Base-by-base conservation (phyloP, 805 yeast species). In the Blastobotrys attinorum region DNA sequence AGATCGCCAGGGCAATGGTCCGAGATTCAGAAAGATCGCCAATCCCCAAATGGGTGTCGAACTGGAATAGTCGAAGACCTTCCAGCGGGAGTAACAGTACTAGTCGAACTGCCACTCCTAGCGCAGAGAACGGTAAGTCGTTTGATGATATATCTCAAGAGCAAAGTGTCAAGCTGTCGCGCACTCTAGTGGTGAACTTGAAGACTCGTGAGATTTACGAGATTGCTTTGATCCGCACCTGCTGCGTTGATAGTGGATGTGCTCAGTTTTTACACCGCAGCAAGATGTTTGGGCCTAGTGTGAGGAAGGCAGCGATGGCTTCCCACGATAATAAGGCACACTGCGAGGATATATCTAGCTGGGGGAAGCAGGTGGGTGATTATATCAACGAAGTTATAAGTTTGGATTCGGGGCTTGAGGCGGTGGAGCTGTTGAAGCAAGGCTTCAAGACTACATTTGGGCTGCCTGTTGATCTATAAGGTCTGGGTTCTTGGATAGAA, bases 1-100 rank as follows among this genome's bases (percentile, higher is more conserved):
- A 44, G 25, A 48, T 55, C 43, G 44, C 45, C n/a, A 23, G 43
- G 8, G 45, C 55, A 16, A 52, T 55, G 57, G 31, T 42, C 17
- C 31, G 49, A 3, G 57, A 54, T 25, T 53, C 44, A 13, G 47
- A 47, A 10, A n/a, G 34, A 22, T 29, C 17, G 20, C 32, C 50
- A n/a, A 13, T 13, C 5, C 32, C 36, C 21, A 17, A 32, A 13
- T 32, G 36, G 36, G 36, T 17, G 11, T 25, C 29, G 11, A 25
- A 7, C 11, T 11, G 10, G 29, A 25, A 7, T 11, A 7, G 10
- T 7, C 29, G 10, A 11, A 7, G 29, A 11, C 29, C 29, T 7
- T 25, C 11, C 10, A 11, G 10, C 10, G 7, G 10, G 7, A 8
- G 10, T 8, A 7, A 7, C 10, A 11, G 10, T 7, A 8, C 29